Conservation (phyloP, 495 filamentous ascomycete genomes). For the Xylaria castorea region DNA sequence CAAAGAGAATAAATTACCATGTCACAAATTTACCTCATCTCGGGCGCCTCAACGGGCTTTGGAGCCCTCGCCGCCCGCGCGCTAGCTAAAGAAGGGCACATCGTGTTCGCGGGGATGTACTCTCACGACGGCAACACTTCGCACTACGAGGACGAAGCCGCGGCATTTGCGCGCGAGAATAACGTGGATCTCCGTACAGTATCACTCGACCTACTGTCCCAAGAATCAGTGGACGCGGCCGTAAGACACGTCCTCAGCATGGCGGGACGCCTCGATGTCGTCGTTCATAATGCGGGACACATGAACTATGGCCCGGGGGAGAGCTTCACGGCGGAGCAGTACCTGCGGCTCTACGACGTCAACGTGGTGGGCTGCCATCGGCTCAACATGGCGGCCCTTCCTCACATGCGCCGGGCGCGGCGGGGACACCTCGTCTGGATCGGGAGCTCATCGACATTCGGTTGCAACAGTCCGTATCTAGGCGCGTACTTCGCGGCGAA, state of each 20-base stretch:
- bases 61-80: slow-evolving; percentile 33
- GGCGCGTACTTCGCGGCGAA: slow-evolving; percentile 32
- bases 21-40: slow-evolving; percentile 28
- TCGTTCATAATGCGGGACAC: slow-evolving; percentile 41
- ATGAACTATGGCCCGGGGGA: slow-evolving; percentile 38
- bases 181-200: slow-evolving; percentile 33
- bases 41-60: slow-evolving; percentile 31
- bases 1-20: slow-evolving; percentile 5
- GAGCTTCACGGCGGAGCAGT: slow-evolving; percentile 37
- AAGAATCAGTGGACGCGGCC: slow-evolving; percentile 30
- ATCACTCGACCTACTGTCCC: slow-evolving; percentile 31
- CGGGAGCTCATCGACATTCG: slow-evolving; percentile 29
- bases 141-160: slow-evolving; percentile 24
- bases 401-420: slow-evolving; percentile 28
- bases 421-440: slow-evolving; percentile 31
- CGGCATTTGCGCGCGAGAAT: slow-evolving; percentile 25
- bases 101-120: slow-evolving; percentile 39
- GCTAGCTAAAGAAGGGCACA: slow-evolving; percentile 32
- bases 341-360: slow-evolving; percentile 34
- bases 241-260: slow-evolving; percentile 25
- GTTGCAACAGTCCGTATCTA: slow-evolving; percentile 19
- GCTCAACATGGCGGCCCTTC: slow-evolving; percentile 35
- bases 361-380: slow-evolving; percentile 38
- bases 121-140: slow-evolving; percentile 30
- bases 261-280: slow-evolving; percentile 31